phyloP scores from a whole-genome alignment of 2,329 filamentous ascomycete species.

The Pseudogymnoascus sp. region DNA sequence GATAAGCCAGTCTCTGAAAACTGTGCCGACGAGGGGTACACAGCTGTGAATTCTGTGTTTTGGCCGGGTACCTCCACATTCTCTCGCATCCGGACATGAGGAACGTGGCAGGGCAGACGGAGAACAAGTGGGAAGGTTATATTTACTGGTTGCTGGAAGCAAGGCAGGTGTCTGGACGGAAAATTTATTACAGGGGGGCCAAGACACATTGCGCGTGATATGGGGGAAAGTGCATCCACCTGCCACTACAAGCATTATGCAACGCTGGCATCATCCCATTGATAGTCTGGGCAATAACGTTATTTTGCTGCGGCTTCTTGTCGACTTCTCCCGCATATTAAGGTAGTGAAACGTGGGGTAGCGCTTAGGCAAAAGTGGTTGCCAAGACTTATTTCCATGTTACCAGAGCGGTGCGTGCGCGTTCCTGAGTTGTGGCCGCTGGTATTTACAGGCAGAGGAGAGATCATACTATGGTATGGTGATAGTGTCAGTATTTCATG shows the following conservation, averaged over 20 bases:
- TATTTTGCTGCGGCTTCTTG: not conserved
- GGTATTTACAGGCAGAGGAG: not conserved
- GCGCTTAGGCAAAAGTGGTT: not conserved
- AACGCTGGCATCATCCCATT: not conserved
- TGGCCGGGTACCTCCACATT: not conserved
- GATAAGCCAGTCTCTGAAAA: not conserved
- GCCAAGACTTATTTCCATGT: not conserved
- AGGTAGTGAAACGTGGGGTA: not conserved
- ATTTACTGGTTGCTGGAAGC: not conserved
- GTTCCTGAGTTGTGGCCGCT: not conserved
- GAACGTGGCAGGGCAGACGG: not conserved
- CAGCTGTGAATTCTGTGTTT: not conserved
- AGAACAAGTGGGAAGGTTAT: not conserved
- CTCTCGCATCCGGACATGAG: not conserved
- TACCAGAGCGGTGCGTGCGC: not conserved
- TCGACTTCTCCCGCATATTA: not conserved
- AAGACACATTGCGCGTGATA: not conserved
- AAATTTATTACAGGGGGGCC: not conserved
- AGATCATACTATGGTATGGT: not conserved
- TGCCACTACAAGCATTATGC: not conserved
- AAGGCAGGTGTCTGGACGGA: not conserved
- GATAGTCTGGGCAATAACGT: not conserved
- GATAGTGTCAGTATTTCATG: not conserved
- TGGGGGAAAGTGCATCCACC: not conserved
- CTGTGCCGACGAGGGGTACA: not conserved